Evolutionary conservation across 75 land plant genomes (phyloP), one percentile per base, ranked within the genome.

Genomic region (Pinus tabuliformis): DNA sequence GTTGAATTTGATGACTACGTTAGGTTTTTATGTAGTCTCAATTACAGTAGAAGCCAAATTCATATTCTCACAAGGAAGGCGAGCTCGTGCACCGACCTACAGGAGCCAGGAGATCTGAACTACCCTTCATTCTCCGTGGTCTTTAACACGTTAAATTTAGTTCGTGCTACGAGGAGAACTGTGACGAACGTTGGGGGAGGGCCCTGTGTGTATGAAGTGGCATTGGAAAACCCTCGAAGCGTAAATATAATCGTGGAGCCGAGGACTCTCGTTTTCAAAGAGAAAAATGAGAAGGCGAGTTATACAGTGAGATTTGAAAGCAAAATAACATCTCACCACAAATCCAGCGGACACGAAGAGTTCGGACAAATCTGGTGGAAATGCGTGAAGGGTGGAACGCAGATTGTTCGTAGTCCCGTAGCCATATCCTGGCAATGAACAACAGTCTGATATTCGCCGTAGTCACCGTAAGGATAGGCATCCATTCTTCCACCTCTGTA

Each of bases 101-200:
- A 4, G 9, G 22, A 12, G 21, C 76, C 66, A 1, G 45, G 63
- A 8, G 76, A 75, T 58, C 42, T 75, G 11, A 75, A 75, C 21
- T 75, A 75, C 42, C 76, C 76, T 9, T 75, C 76, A 18, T 58
- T 59, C 22, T 58, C 76, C 8, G 61, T 75, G 24, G 30, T 75
- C 0, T 36, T 75, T 21, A 13, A 14, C 7, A 17, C 61, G 36
- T 4, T 33, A 5, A 33, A 11, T 58, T 30, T 28, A 5, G 7
- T 58, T 57, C 39, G 16, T 5, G 39, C 24, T 3, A 30, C 37
- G 1, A 30, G 15, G 2, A 72, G 73, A 54, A 72, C 56, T 13
- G 73, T 72, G 15, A 72, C 73, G 5, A 72, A 72, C 30, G 73
- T 72, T 4, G 73, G 57, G 9, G 56, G 18, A 3, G 73, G 1